Evolutionary conservation across 441 rosid genomes (phyloP).

Genomic region (Sinapis alba): DNA sequence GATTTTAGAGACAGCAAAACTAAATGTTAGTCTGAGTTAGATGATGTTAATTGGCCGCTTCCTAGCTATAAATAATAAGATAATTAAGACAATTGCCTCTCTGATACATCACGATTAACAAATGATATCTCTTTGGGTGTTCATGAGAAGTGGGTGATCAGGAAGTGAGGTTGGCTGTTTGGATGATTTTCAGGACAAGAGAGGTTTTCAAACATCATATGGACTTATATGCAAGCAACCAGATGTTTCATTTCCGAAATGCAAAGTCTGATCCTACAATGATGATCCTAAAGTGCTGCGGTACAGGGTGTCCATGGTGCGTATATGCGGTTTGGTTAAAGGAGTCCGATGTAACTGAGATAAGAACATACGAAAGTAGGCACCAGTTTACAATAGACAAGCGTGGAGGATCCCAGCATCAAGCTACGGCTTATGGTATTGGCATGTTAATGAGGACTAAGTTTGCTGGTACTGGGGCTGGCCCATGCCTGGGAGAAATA

Average conservation of each 20-base stretch:
- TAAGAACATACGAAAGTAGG: neutral
- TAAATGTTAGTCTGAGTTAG: no score
- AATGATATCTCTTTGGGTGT: no score
- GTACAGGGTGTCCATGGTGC: neutral
- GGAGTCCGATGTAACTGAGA: neutral
- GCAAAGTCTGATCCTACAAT: neutral
- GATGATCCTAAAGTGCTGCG: neutral
- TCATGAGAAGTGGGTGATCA: neutral
- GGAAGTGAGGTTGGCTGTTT: neutral
- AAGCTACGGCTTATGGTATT: neutral
- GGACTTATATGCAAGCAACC: neutral
- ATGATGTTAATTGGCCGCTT: no score
- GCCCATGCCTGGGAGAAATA: neutral
- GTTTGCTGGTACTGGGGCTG: neutral
- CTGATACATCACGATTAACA: no score
- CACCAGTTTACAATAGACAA: neutral
- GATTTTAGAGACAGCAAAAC: no score
- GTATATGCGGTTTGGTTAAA: neutral
- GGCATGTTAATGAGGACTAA: neutral
- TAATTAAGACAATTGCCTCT: no score
- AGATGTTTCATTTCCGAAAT: neutral
- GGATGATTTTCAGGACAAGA: neutral
- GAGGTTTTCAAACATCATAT: neutral
- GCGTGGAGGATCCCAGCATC: neutral
- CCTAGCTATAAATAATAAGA: no score